Percentiles rank a stretch among this genome's conserved stretches.
These are phyloP conservation scores for Elongisporangium prolatum DNA, from an alignment of 352 stramenopile genomes.

Conservation along the genomic window DNA sequence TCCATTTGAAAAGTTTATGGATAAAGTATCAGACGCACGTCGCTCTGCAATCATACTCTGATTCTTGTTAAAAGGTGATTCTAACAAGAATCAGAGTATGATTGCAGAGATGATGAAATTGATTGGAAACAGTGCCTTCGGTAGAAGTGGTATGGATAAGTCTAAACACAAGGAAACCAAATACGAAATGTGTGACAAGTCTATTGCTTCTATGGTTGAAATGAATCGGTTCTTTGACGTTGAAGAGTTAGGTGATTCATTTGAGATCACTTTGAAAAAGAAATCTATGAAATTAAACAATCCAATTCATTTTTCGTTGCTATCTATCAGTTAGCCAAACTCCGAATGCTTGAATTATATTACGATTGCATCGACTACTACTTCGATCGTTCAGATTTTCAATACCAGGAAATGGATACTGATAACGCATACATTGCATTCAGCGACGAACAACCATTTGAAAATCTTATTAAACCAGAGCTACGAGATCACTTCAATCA, in stretches of 20 bases:
- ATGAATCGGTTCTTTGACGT: constrained; percentile 6
- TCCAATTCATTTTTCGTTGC: constrained; percentile 7
- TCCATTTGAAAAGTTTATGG: constrained; percentile 13
- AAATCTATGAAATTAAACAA: no score
- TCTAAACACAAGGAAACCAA: constrained; percentile 13
- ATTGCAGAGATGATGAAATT: constrained; percentile 17
- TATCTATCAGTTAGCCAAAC: constrained; percentile 10
- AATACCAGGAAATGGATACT: constrained; percentile 13
- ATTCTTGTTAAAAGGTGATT: constrained; percentile 15
- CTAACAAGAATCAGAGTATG: constrained; percentile 10
- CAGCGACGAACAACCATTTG: constrained; percentile 6
- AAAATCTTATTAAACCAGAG: constrained; percentile 13
- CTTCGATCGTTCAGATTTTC: constrained; percentile 10
- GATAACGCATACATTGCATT: constrained; percentile 11
- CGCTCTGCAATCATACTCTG: constrained; percentile 12
- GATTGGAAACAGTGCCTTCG: constrained; percentile 11
- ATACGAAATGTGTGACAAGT: constrained; percentile 6
- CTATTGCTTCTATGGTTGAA: constrained; percentile 8
- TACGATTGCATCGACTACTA: constrained; percentile 9
- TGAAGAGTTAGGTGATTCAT: constrained; percentile 9
- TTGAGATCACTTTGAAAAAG: constrained; percentile 12
- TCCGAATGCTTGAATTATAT: constrained; percentile 12
- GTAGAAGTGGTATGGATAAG: constrained; percentile 12
- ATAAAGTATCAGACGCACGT: constrained; percentile 15
- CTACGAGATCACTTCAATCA: constrained; percentile 10